Evolutionary conservation across 2,329 filamentous ascomycete genomes (phyloP).

Genomic region (Alternaria angustiovoidea): DNA sequence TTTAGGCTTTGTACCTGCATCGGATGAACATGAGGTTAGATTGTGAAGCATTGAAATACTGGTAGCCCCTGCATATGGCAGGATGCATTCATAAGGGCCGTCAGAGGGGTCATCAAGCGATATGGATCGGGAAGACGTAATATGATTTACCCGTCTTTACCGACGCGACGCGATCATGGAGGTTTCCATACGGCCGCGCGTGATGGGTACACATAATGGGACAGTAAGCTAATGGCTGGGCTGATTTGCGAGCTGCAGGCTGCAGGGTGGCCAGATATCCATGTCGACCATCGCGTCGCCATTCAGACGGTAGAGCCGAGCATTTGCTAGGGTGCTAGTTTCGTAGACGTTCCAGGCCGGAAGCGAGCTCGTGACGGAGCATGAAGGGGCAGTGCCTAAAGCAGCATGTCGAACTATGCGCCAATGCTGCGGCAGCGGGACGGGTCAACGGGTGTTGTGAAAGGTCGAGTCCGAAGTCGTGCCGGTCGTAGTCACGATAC

Average conservation of each 20-base stretch:
- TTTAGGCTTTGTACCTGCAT: slow-evolving; percentile 24
- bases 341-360: slow-evolving; percentile 7
- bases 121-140: slow-evolving; percentile 11
- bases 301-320: not conserved
- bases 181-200: not conserved
- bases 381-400: slow-evolving; percentile 13
- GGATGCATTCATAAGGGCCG: slow-evolving; percentile 3
- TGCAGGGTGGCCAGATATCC: not conserved
- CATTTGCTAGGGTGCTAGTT: not conserved
- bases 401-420: slow-evolving; percentile 1
- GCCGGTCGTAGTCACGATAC: not conserved
- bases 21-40: slow-evolving; percentile 12
- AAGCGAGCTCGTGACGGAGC: slow-evolving; percentile 21
- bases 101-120: slow-evolving; percentile 1
- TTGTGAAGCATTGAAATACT: slow-evolving; percentile 11
- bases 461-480: slow-evolving; percentile 1
- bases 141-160: slow-evolving; percentile 19
- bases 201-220: slow-evolving; percentile 9
- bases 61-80: slow-evolving; percentile 21
- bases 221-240: slow-evolving; percentile 14
- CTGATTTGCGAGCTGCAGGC: slow-evolving; percentile 2
- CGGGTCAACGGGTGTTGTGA: slow-evolving; percentile 12
- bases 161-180: slow-evolving; percentile 11
- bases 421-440: slow-evolving; percentile 14
- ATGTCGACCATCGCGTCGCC: slow-evolving; percentile 9